A percentile compares a stretch with the other conserved stretches of the same genome.
Evolutionary conservation across 768 basidiomycete species (phyloP).

Genomic region (Galerina marginata): DNA sequence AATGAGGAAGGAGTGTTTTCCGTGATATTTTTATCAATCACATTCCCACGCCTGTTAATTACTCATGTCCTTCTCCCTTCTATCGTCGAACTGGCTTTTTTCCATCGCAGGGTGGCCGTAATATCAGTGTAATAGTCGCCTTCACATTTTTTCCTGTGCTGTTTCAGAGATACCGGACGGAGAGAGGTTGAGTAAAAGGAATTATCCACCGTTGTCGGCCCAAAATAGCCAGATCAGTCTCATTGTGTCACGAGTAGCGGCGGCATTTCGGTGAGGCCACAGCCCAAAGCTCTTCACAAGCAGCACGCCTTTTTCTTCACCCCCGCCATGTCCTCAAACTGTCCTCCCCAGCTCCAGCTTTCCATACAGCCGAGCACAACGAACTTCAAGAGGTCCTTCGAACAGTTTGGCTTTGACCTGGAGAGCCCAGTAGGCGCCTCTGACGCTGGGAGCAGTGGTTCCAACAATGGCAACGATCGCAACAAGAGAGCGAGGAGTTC

Average conservation of each 20-base stretch:
- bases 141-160: background rate
- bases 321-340: slow-evolving; percentile 45
- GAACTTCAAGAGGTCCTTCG: slow-evolving; percentile 66
- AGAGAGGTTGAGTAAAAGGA: background rate
- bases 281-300: background rate
- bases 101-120: too few species aligned
- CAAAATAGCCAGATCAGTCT: slow-evolving; percentile 18
- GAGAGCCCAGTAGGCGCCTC: slow-evolving; percentile 45
- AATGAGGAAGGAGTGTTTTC: too few species aligned
- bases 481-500: slow-evolving; percentile 65
- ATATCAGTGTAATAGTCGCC: too few species aligned
- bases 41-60: too few species aligned
- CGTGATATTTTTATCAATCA: too few species aligned
- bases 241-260: slow-evolving; percentile 15
- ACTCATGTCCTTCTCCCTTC: too few species aligned
- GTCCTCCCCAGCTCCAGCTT: slow-evolving; percentile 59
- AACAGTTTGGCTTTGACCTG: slow-evolving; percentile 62
- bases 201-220: background rate
- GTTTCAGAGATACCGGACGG: background rate
- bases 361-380: slow-evolving; percentile 54
- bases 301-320: background rate
- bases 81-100: too few species aligned
- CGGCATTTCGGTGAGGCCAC: slow-evolving; percentile 15
- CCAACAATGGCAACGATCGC: slow-evolving; percentile 47
- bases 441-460: slow-evolving; percentile 25